Conservation (phyloP, 257 asterid genomes). For the Mentha longifolia region DNA sequence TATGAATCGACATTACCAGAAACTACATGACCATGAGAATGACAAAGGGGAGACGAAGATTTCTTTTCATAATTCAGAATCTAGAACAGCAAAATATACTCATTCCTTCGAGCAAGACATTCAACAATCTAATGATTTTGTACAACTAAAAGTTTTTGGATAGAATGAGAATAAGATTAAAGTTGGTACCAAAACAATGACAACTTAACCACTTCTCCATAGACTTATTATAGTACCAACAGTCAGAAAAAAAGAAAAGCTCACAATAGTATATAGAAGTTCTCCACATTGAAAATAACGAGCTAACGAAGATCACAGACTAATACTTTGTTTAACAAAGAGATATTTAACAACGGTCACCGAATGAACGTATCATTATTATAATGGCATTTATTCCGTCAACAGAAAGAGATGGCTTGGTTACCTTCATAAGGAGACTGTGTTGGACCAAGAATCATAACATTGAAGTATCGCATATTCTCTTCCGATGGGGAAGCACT, state of each 20-base stretch:
- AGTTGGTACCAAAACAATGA: slow-evolving; percentile 1
- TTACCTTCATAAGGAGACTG: slow-evolving; percentile 99
- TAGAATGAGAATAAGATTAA: background rate
- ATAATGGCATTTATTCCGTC: background rate
- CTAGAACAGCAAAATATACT: background rate
- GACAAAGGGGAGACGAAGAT: background rate
- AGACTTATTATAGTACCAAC: background rate
- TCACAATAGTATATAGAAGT: background rate
- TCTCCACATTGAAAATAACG: background rate
- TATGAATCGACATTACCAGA: slow-evolving; percentile 16
- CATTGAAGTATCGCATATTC: slow-evolving; percentile 97
- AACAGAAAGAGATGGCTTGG: slow-evolving; percentile 14
- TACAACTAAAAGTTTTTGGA: background rate
- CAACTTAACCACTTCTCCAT: slow-evolving; percentile 1
- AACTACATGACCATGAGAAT: slow-evolving; percentile 6
- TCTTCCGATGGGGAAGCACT: slow-evolving; percentile 99
- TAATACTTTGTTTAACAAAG: background rate
- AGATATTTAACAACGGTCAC: slow-evolving; percentile 10
- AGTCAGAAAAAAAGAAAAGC: background rate
- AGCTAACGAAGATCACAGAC: background rate
- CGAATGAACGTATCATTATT: background rate
- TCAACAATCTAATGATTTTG: slow-evolving; percentile 15
- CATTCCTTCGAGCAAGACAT: background rate
- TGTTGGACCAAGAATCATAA: slow-evolving; percentile 98
- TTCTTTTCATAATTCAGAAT: slow-evolving; percentile 7